Conservation (phyloP, 192 early-diverging fungal species). For the Entrophospora sp. region DNA sequence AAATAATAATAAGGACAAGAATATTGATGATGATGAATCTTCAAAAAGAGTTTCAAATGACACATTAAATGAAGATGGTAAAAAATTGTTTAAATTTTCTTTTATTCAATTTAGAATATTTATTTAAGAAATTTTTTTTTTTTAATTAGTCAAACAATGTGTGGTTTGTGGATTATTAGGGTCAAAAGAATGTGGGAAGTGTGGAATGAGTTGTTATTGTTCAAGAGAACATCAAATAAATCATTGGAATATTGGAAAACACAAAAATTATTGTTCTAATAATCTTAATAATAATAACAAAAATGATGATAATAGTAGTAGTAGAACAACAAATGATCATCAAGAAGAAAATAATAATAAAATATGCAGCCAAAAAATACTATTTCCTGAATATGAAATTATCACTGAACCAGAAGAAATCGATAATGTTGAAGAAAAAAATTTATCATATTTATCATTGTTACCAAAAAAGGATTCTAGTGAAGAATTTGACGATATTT, state of each 20-base stretch:
- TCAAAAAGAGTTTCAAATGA: slow-evolving; percentile 18
- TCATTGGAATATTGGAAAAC: slow-evolving; percentile 73
- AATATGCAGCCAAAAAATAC: not conserved
- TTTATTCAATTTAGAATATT: not conserved
- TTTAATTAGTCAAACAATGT: slow-evolving; percentile 39
- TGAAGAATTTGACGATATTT: slow-evolving; percentile 34
- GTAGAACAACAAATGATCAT: too few species aligned
- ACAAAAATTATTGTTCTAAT: slow-evolving; percentile 53
- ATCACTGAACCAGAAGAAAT: slow-evolving; percentile 57
- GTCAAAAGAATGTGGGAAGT: slow-evolving; percentile 69
- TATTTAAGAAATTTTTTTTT: not conserved
- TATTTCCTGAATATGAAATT: slow-evolving; percentile 58
- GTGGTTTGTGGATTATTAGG: slow-evolving; percentile 66
- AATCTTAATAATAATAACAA: slow-evolving; percentile 8
- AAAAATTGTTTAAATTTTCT: slow-evolving; percentile 4
- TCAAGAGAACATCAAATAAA: slow-evolving; percentile 72
- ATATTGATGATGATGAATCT: slow-evolving; percentile 27
- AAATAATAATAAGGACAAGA: slow-evolving; percentile 27
- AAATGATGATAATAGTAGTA: slow-evolving; percentile 22
- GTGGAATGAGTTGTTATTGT: slow-evolving; percentile 70
- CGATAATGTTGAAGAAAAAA: slow-evolving; percentile 9
- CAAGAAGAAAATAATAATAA: slow-evolving; percentile 21
- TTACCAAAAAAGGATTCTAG: not conserved
- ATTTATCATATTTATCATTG: not conserved
- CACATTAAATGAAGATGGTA: slow-evolving; percentile 20